Base-by-base conservation (phyloP, 2,329 filamentous ascomycete species). In the Aspergillus floridensis region DNA sequence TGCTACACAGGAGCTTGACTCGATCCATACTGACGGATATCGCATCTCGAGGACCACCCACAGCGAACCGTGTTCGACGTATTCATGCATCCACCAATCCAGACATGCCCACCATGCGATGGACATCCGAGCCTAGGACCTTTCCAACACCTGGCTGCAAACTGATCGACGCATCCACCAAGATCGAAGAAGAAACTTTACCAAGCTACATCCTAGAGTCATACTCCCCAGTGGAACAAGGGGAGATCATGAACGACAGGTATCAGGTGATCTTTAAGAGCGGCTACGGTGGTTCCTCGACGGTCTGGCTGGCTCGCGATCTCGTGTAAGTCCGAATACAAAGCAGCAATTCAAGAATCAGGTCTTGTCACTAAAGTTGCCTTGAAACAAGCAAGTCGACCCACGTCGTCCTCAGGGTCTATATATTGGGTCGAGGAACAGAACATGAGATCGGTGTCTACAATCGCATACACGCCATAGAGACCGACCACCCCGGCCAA, bases 341-440 rank as follows among this genome's bases (percentile, higher is more conserved):
- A n/a, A 41, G 6, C 16, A 41, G 35, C 35, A 2, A n/a, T 2
- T 7, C 14, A 2, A 41, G 5, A 41, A 14, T n/a, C n/a, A 32
- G 14, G 14, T 12, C 35, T 3, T 14, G 2, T 16, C 4, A 41
- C 35, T 38, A 5, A 41, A 14, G 38, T n/a, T 11, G 24, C 4
- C 32, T 12, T 4, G 11, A 14, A 26, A 4, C 7, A 7, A 64
- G 57, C 24, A 48, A 58, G 8, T 58, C 53, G 1, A 58, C 47
- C 53, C 61, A 63, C 49, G 59, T 69, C n/a, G 62, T 53, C 32
- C 38, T 67, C 14, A 69, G 65, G 48, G 38, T 70, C 16, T 68
- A 66, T 52, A 54, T 64, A 16, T 53, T 51, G 14, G 53, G 53
- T 2, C 44, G 48, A 53, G 38, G 50, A 6, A 50, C 21, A 32